Evolutionary conservation across 2,329 filamentous ascomycete species (phyloP), one percentile per base, ranked within the genome.

Genomic region (Fusarium sambucinum): DNA sequence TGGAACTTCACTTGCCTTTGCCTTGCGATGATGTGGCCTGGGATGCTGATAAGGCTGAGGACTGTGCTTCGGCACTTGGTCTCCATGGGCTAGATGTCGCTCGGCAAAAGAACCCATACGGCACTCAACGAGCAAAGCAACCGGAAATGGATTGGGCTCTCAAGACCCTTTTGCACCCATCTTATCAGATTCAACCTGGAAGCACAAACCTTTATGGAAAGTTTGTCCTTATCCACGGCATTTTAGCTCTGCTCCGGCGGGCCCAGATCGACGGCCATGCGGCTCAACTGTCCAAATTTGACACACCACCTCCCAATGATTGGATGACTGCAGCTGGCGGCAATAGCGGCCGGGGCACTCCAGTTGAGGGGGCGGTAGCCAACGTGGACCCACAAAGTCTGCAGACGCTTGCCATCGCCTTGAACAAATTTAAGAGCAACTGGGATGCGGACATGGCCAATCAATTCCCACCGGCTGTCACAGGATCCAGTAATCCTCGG

Each of bases 201-300:
- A 86, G 86, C 23, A 93, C 90, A 2, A 93, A 93, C 70, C 80
- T 90, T 3, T 91, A 89, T 72, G 89, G 89, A 35, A 93, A 93
- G 73, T 93, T 93, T 72, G 86, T 93, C 56, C 78, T 93, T 46
- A 87, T 93, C 10, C 91, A 93, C 72, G 87, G 86, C 14, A 80
- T 94, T 53, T 83, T 92, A 56, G 83, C 87, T 8, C 84, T 91
- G 67, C 86, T 93, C 66, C 78, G 79, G 54, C 77, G 78, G 33
- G 80, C 79, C 13, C 81, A 82, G 58, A 69, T 80, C 5, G 80
- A 81, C 42, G 83, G 81, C 8, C 78, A 75, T 53, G 69, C 79
- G 10, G 70, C 74, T 25, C 74, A 78, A 29, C 63, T 79, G 44
- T 76, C 74, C 65, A 77, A 79, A 37, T 81, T 84, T 42, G 84